A percentile compares a stretch with the other conserved stretches of the same genome.
Evolutionary conservation across 2,329 filamentous ascomycete species (phyloP).

Genomic region (Xylaria sp.): DNA sequence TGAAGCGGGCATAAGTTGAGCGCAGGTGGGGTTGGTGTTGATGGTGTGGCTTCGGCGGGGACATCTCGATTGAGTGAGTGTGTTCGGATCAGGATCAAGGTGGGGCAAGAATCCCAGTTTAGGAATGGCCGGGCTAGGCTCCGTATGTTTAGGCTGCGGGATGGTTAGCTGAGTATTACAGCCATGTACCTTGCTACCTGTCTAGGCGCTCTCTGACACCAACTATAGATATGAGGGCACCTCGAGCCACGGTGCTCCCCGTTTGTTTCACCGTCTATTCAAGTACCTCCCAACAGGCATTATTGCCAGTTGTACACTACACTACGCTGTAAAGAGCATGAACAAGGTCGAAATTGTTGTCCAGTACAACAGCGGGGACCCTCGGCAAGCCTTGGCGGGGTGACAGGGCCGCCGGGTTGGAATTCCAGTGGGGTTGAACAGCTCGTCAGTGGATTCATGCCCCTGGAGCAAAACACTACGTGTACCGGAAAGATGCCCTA

Average conservation of each 20-base stretch:
- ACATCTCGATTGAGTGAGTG: conserved; percentile 34
- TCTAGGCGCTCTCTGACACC: not conserved
- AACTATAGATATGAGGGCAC: not conserved
- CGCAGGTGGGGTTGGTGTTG: conserved; percentile 26
- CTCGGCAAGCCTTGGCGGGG: conserved; percentile 31
- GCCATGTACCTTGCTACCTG: conserved; percentile 6
- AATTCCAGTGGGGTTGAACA: conserved; percentile 35
- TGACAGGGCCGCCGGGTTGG: conserved; percentile 37
- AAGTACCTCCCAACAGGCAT: conserved; percentile 7
- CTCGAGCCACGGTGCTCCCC: not conserved
- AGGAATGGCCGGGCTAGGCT: conserved; percentile 26
- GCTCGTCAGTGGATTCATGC: conserved; percentile 27
- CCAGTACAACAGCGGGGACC: conserved; percentile 24
- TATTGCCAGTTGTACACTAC: not conserved
- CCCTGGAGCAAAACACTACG: conserved; percentile 31
- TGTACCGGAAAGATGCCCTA: conserved; percentile 31
- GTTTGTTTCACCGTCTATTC: conserved; percentile 5
- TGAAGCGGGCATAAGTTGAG: conserved; percentile 29
- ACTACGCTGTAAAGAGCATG: conserved; percentile 7
- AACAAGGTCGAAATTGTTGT: conserved; percentile 24
- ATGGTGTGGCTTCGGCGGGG: conserved; percentile 36
- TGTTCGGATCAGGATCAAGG: conserved; percentile 34
- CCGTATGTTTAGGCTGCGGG: conserved; percentile 3
- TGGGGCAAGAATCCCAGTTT: conserved; percentile 29
- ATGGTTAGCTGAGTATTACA: not conserved